Conservation (phyloP, 169 alveolate genomes). For the Cryptosporidium ryanae region DNA sequence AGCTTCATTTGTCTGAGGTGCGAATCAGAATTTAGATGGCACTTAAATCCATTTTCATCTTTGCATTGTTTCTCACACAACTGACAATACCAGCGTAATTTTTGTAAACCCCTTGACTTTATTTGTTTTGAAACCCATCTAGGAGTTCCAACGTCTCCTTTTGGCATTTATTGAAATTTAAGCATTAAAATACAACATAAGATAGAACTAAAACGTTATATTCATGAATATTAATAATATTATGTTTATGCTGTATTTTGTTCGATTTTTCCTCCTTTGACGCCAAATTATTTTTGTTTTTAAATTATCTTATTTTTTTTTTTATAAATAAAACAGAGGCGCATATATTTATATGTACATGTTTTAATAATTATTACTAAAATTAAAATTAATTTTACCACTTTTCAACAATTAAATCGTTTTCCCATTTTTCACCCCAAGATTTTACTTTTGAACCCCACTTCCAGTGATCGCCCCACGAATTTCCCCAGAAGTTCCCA, state of each 20-base stretch:
- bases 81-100: constrained; percentile 94
- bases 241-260: no score
- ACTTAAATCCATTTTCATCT: constrained; percentile 95
- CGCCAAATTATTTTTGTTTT: neutral
- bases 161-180: constrained; percentile 79
- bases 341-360: no score
- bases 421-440: constrained; percentile 71
- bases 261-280: neutral
- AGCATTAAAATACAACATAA: constrained; percentile 1
- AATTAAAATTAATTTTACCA: constrained; percentile 5
- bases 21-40: constrained; percentile 92
- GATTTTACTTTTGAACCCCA: constrained; percentile 56
- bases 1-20: constrained; percentile 94
- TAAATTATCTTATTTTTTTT: no score
- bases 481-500: constrained; percentile 63
- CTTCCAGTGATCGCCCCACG: constrained; percentile 64
- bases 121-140: constrained; percentile 94
- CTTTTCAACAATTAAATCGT: constrained; percentile 21
- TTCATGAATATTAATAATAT: no score
- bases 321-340: no score
- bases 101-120: constrained; percentile 94
- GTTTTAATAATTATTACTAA: no score
- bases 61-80: constrained; percentile 95
- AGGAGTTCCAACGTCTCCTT: constrained; percentile 92
- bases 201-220: neutral